Conservation (phyloP, 441 rosid species). For the Croton laevigatus region DNA sequence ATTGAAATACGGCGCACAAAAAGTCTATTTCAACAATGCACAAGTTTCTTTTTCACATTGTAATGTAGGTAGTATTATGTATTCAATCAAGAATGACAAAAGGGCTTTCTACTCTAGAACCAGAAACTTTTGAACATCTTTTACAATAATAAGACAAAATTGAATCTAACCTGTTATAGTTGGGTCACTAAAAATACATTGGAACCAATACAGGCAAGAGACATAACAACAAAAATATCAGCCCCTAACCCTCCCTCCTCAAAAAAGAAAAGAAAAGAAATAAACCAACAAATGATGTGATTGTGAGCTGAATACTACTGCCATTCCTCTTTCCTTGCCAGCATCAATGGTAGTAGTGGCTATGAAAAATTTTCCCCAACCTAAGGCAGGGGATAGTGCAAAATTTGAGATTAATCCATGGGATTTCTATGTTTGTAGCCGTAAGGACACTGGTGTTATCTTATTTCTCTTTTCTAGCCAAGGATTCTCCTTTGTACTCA, state of each 20-base stretch:
- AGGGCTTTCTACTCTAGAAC: conserved; percentile 1
- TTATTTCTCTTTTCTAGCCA: conserved; percentile 68
- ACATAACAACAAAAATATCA: neutral
- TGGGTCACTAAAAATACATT: neutral
- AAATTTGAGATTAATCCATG: neutral
- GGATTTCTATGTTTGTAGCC: neutral
- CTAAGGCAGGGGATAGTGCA: conserved; percentile 10
- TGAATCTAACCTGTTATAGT: conserved; percentile 13
- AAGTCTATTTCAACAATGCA: too few species aligned
- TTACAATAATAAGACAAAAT: conserved; percentile 18
- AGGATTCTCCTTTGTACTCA: conserved; percentile 80
- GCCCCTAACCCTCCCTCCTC: neutral
- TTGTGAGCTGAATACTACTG: neutral
- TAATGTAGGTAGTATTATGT: too few species aligned
- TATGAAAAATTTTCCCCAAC: neutral
- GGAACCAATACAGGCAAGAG: conserved; percentile 5
- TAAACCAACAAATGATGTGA: conserved; percentile 9
- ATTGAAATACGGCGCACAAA: too few species aligned
- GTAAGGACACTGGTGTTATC: neutral
- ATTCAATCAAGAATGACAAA: neutral
- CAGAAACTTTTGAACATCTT: conserved; percentile 8
- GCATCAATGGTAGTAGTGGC: neutral
- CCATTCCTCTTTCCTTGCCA: conserved; percentile 4
- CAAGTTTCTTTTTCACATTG: too few species aligned
- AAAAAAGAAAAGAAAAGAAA: neutral